Evolutionary conservation across 306 rosid genomes (phyloP), one percentile per base, ranked within the genome.

Genomic region (Medicago ruthenica): DNA sequence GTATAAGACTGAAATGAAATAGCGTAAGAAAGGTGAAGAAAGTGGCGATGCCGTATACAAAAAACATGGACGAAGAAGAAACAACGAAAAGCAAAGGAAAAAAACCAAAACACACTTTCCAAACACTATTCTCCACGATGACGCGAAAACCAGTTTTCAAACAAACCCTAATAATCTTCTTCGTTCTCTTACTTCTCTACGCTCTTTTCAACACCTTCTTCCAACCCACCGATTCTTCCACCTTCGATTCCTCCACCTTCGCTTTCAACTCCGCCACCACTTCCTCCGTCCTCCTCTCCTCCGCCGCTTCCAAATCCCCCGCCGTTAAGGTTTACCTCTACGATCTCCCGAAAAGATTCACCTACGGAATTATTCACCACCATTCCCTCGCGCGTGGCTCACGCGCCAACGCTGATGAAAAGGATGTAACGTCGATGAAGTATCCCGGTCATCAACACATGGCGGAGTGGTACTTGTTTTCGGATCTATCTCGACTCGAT

Each of bases 361-460:
- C 98, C 53, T 82, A 82, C 45, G 96, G 92, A 15, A 73, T 93
- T 42, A 88, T 93, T 65, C 79, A 80, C 44, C 91, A 90, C 36
- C 97, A 93, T 54, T 76, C 85, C 5, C n/a, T 89, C 12, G 95
- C 97, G n/a, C 97, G 97, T 71, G 97, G 93, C 2, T 81, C 82
- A 66, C 86, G 71, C 7, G 76, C 79, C 31, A 6, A 34, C 3
- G 0, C 37, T 0, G 54, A 14, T 14, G 65, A 14, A 17, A 70
- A 24, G 0, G 83, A 77, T 71, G 31, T 70, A 22, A 1, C 84
- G 2, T 42, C 63, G 24, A 86, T 90, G 59, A 86, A 82, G 75
- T 95, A 92, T 82, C 99, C 99, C 0, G 99, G 99, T 8, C 99
- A 95, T 75, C 97, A 92, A 83, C 96, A 92, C 82, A 95, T 95